Evolutionary conservation across 2,329 filamentous ascomycete species (phyloP), one percentile per base, ranked within the genome.

Genomic region (Sporothrix luriei): DNA sequence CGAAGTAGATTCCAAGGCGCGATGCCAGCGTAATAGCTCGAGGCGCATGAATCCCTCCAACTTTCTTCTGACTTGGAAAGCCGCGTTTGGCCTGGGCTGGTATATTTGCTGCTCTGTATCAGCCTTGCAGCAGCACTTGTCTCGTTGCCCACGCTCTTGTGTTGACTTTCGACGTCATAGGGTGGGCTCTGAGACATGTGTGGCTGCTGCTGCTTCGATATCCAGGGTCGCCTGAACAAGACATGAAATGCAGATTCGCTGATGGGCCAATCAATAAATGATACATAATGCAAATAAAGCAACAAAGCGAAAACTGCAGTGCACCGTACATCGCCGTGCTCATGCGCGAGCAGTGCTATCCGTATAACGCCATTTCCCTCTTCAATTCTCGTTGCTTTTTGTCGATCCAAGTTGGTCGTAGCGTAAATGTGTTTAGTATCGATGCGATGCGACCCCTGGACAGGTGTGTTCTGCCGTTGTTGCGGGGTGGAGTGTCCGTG

Each of bases 281-380:
- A 51, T 43, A 43, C 26, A 51, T 26, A 55, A 62, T n/a, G 29
- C 19, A 4, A 24, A 6, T 29, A 49, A 43, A 43, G 33, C 14
- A 59, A 29, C 40, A 59, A 48, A 59, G n/a, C 21, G 7, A 52
- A 43, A 21, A 19, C n/a, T 40, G 62, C 40, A 19, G 51, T 52
- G 33, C 65, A 33, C 59, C 69, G 5, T 54, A 40, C 68, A 43
- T 68, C 57, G 65, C 69, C 66, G 29, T 55, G 40, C 67, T 55
- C 61, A 33, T 13, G 24, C 48, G 29, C 57, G n/a, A 51, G 57
- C 43, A 40, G 67, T 54, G 29, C 40, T 29, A 10, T 52, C 52
- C 65, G 19, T 46, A 19, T n/a, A 64, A 55, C 55, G 64, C 64
- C 69, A 40, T 38, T 65, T 68, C 43, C 33, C 46, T 65, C n/a